A percentile compares a stretch with the other conserved stretches of the same genome.
Conservation (phyloP, 2,329 filamentous ascomycete species). For the Verruconis gallopava region DNA sequence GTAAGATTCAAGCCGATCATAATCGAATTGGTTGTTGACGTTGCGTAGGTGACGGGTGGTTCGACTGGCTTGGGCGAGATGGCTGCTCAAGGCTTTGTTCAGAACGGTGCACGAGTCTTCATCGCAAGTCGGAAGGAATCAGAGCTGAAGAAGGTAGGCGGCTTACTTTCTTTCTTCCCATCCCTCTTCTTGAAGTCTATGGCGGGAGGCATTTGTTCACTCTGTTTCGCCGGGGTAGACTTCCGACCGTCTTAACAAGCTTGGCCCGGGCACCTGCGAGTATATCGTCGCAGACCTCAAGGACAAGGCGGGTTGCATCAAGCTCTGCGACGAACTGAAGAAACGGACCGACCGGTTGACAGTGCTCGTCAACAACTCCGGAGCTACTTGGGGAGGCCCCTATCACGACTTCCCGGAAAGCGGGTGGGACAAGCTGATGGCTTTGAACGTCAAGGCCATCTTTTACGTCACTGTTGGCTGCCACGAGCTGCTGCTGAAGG, state of each 20-base stretch:
- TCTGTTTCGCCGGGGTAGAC: too few relatives aligned
- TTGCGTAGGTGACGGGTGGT: constrained; percentile 37
- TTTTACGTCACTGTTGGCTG: constrained; percentile 34
- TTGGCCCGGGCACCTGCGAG: constrained; percentile 38
- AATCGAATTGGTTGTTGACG: too few relatives aligned
- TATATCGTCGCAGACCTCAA: constrained; percentile 40
- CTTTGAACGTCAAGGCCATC: constrained; percentile 41
- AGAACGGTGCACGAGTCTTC: constrained; percentile 40
- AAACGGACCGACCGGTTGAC: constrained; percentile 31
- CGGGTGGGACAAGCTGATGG: constrained; percentile 45
- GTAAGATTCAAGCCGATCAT: too few relatives aligned
- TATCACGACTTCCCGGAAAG: constrained; percentile 45
- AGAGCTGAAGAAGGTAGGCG: constrained; percentile 30
- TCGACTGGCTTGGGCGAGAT: constrained; percentile 41
- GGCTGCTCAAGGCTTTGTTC: constrained; percentile 41
- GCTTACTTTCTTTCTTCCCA: too few relatives aligned
- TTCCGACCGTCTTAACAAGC: constrained; percentile 33
- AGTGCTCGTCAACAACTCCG: constrained; percentile 41
- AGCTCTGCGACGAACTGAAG: constrained; percentile 34
- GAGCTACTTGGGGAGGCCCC: constrained; percentile 41
- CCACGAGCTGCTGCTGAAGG: constrained; percentile 35
- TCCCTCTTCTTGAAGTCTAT: too few relatives aligned
- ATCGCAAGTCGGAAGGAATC: constrained; percentile 41
- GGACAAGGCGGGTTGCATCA: constrained; percentile 37
- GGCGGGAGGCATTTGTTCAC: too few relatives aligned